phyloP scores from a whole-genome alignment of 139 green algal genomes.

The Gonium pectorale region DNA sequence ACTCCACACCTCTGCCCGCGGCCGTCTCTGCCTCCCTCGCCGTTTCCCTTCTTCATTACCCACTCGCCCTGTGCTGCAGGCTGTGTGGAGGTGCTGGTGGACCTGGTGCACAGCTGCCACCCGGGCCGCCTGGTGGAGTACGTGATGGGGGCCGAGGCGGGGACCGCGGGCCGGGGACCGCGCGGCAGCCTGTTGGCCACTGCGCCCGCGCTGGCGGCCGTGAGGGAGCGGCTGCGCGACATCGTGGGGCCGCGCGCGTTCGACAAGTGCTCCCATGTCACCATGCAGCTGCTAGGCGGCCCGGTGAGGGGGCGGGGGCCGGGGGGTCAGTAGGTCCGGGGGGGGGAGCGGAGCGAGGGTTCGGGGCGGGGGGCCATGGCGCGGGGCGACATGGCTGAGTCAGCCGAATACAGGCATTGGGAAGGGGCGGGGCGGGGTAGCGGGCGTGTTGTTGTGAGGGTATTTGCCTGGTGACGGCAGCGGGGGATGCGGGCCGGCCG shows the following conservation, averaged over 20 bases:
- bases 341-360: neutral
- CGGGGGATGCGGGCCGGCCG: no score
- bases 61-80: neutral
- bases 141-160: neutral
- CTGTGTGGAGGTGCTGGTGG: conserved; percentile 23
- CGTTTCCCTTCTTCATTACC: neutral
- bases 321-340: neutral
- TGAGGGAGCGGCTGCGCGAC: neutral
- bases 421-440: neutral
- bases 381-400: no score
- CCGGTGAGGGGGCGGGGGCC: neutral
- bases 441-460: neutral
- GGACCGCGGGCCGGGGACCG: neutral
- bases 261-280: conserved; percentile 11
- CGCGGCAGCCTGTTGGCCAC: neutral
- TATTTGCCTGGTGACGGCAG: no score
- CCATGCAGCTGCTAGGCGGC: conserved; percentile 21
- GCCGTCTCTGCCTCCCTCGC: neutral
- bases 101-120: conserved; percentile 22
- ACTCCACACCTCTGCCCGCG: neutral
- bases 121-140: neutral
- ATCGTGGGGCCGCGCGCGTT: neutral
- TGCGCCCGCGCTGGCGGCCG: neutral
- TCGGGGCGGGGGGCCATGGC: no score
- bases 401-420: no score